Evolutionary conservation across 2,329 filamentous ascomycete genomes (phyloP).

Genomic region (Penicillium crustosum): DNA sequence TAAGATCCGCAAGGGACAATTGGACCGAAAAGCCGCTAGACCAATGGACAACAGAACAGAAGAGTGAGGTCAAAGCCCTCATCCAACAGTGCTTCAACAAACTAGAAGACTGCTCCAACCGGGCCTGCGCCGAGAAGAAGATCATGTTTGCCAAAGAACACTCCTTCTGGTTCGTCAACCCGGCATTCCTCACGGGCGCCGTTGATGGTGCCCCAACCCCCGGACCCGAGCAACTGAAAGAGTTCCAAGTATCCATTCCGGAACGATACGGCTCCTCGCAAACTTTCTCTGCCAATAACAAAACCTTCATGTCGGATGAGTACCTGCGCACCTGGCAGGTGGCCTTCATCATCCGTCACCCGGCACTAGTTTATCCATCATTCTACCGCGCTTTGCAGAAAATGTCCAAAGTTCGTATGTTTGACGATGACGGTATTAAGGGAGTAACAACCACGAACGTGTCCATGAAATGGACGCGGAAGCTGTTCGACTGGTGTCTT

Average conservation of each 20-base stretch:
- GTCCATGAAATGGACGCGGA: conserved; percentile 31
- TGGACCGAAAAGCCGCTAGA: conserved; percentile 16
- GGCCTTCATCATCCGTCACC: conserved; percentile 41
- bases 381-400: conserved; percentile 32
- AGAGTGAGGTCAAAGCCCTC: conserved; percentile 17
- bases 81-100: conserved; percentile 29
- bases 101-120: conserved; percentile 23
- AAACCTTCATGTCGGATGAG: conserved; percentile 37
- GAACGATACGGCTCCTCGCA: conserved; percentile 11
- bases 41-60: conserved; percentile 30
- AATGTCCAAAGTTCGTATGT: conserved; percentile 11
- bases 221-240: not conserved
- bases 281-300: conserved; percentile 30
- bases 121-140: conserved; percentile 27
- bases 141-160: conserved; percentile 40
- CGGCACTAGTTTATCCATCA: conserved; percentile 40
- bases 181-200: conserved; percentile 17
- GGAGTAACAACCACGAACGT: conserved; percentile 21
- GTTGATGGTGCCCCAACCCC: not conserved
- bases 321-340: conserved; percentile 34
- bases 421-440: conserved; percentile 11
- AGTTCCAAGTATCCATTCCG: conserved; percentile 17
- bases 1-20: not conserved
- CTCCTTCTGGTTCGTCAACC: conserved; percentile 27
- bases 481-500: conserved; percentile 37